Evolutionary conservation across 306 rosid species (phyloP).

Genomic region (Cucurbita pepo): DNA sequence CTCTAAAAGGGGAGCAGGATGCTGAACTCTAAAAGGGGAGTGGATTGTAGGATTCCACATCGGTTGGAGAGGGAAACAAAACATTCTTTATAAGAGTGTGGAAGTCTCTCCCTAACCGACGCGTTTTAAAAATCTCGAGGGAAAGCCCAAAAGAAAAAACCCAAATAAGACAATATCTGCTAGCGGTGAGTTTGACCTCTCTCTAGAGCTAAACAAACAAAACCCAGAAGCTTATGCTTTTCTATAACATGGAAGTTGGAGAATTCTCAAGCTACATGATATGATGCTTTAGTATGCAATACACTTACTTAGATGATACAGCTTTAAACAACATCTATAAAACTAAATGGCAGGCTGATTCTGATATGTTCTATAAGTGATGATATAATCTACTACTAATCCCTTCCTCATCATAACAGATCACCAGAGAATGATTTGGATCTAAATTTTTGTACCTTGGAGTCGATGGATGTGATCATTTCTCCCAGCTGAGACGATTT

Average conservation of each 20-base stretch:
- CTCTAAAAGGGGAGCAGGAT: too few relatives aligned
- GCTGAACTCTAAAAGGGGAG: too few relatives aligned
- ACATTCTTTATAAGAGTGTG: too few relatives aligned
- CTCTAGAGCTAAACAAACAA: neutral
- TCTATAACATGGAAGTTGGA: neutral
- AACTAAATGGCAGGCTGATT: neutral
- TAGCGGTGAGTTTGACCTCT: too few relatives aligned
- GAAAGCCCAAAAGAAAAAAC: too few relatives aligned
- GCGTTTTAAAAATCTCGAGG: too few relatives aligned
- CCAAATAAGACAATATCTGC: too few relatives aligned
- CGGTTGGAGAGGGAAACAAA: too few relatives aligned
- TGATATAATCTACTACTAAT: neutral
- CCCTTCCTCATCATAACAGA: slow-evolving; percentile 18
- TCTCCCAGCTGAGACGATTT: slow-evolving; percentile 32
- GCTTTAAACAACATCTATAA: neutral
- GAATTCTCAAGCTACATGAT: neutral
- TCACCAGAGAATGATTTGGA: slow-evolving; percentile 36
- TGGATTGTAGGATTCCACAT: too few relatives aligned
- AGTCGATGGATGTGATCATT: slow-evolving; percentile 20
- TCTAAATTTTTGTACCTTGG: slow-evolving; percentile 38
- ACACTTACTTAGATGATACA: neutral
- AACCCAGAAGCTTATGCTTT: neutral
- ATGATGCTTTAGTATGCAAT: neutral
- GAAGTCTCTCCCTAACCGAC: too few relatives aligned
- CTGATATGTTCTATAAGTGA: neutral